Conservation (phyloP, 2,329 filamentous ascomycete genomes). For the Venturia nashicola region DNA sequence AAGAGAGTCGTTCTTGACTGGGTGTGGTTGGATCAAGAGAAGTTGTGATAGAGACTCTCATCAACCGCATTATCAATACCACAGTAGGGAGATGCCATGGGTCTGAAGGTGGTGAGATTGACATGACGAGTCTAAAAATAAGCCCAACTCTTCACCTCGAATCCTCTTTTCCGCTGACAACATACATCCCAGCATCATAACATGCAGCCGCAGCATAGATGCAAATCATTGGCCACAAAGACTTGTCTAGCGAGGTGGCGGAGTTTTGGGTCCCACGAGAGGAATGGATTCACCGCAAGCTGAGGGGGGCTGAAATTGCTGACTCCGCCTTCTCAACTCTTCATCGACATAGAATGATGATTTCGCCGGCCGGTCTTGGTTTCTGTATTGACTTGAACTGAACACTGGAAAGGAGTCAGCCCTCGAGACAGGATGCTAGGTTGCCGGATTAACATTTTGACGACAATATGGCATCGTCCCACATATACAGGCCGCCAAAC, state of each 20-base stretch:
- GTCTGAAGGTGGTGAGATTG: too few species aligned
- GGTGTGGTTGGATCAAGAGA: too few species aligned
- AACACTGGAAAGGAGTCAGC: too few species aligned
- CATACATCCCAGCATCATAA: background rate
- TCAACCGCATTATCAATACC: too few species aligned
- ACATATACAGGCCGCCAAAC: background rate
- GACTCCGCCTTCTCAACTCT: background rate
- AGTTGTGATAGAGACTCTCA: too few species aligned
- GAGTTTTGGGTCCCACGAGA: background rate
- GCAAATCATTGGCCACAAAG: background rate
- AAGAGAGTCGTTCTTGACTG: too few species aligned
- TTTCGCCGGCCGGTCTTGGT: background rate
- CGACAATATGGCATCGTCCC: background rate
- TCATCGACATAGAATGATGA: background rate
- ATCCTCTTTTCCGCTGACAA: background rate
- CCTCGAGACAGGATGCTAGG: background rate
- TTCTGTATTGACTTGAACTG: background rate
- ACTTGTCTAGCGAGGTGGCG: background rate
- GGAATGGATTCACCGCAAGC: background rate
- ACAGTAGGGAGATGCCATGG: too few species aligned
- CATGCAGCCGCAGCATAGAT: background rate
- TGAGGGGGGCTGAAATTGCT: background rate
- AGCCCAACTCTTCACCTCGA: background rate
- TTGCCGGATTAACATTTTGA: background rate
- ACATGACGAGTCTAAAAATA: background rate